phyloP scores from a whole-genome alignment of 768 basidiomycete species.

The Podaxis rugospora region DNA sequence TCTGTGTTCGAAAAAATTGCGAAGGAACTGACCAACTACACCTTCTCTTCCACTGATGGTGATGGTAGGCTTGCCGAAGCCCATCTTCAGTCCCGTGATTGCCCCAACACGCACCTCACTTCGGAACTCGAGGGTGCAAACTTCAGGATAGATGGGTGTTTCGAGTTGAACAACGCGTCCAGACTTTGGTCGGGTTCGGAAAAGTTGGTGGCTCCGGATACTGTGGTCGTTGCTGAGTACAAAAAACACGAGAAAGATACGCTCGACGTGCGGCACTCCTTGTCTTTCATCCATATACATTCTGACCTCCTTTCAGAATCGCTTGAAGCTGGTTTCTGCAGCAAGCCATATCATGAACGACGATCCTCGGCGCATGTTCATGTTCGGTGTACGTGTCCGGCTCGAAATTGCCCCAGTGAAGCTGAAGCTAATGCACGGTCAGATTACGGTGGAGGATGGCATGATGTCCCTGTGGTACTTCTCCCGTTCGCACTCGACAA shows the following conservation, averaged over 20 bases:
- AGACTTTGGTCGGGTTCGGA: too few relatives aligned
- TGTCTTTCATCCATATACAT: neutral
- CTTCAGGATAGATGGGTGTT: neutral
- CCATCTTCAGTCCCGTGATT: neutral
- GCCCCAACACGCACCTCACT: neutral
- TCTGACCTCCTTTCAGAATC: slow-evolving; percentile 2
- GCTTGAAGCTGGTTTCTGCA: slow-evolving; percentile 1
- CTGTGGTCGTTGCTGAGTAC: neutral
- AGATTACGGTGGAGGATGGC: too few relatives aligned
- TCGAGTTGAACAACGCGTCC: neutral
- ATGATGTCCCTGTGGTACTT: too few relatives aligned
- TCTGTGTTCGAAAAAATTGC: neutral
- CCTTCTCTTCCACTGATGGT: neutral
- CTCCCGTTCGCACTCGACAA: too few relatives aligned
- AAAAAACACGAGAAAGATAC: neutral
- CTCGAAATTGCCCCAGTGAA: too few relatives aligned
- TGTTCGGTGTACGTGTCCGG: too few relatives aligned
- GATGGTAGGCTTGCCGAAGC: neutral
- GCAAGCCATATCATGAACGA: slow-evolving; percentile 11
- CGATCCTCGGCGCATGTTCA: too few relatives aligned
- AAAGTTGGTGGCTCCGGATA: neutral
- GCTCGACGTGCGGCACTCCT: neutral
- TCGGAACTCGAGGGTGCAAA: neutral
- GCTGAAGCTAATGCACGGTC: too few relatives aligned
- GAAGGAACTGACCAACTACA: neutral